Conservation (phyloP, 73 alveolate genomes). For the Paramecium pentaurelia region DNA sequence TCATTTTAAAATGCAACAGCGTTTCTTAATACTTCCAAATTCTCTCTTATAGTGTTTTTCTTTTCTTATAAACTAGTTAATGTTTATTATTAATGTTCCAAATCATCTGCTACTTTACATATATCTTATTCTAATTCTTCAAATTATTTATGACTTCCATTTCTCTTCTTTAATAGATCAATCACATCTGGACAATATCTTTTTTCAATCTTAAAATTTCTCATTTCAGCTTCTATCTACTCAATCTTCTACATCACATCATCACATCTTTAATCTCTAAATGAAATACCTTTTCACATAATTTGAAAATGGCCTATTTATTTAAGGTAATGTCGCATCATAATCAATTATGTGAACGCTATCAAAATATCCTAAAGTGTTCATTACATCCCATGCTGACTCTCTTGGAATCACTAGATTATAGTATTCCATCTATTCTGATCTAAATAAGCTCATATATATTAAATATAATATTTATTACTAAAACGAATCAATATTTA, state of each 20-base stretch:
- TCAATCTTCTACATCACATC: constrained; percentile 70
- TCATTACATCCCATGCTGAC: constrained; percentile 85
- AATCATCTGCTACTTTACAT: not conserved
- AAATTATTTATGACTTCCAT: not conserved
- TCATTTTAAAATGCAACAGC: not conserved
- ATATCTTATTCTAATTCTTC: not conserved
- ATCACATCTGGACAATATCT: constrained; percentile 50
- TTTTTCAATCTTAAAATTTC: constrained; percentile 63
- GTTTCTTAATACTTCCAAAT: not conserved
- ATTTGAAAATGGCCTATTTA: constrained; percentile 77
- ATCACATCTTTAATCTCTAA: constrained; percentile 66
- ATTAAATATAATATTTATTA: not conserved
- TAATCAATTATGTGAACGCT: constrained; percentile 82
- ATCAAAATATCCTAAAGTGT: constrained; percentile 77
- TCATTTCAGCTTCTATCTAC: constrained; percentile 63
- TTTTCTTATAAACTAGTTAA: not conserved
- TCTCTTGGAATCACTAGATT: constrained; percentile 91
- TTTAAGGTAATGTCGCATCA: constrained; percentile 72
- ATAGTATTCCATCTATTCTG: constrained; percentile 93
- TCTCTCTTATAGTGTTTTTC: constrained; percentile 4
- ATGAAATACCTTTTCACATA: constrained; percentile 58
- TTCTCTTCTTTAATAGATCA: constrained; percentile 1
- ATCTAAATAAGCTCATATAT: constrained; percentile 78
- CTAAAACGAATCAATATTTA: not conserved
- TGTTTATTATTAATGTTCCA: not conserved